Percentiles rank a stretch among this genome's conserved stretches.
These are phyloP conservation scores for Dendrobium nobile DNA, from an alignment of 106 monocot genomes.

Conservation along the genomic window DNA sequence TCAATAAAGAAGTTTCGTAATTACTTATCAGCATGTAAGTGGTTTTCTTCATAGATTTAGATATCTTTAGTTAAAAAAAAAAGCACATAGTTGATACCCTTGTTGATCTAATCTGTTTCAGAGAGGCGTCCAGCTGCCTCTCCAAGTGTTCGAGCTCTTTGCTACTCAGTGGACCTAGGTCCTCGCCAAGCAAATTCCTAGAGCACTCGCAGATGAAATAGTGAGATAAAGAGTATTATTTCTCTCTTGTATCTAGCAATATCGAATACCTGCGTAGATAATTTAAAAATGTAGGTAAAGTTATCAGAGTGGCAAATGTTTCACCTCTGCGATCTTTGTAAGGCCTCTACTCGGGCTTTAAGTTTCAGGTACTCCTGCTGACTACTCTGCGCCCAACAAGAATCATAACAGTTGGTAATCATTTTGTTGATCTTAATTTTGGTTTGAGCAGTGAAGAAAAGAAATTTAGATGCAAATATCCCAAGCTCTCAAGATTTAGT, in stretches of 20 bases:
- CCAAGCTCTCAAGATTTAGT: too few relatives aligned
- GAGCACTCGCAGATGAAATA: neutral
- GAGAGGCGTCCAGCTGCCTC: slow-evolving; percentile 18
- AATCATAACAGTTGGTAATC: neutral
- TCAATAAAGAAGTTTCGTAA: neutral
- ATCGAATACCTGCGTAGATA: neutral
- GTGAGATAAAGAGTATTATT: neutral
- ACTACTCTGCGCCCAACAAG: slow-evolving; percentile 14
- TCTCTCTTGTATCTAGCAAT: too few relatives aligned
- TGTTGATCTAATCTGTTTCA: slow-evolving; percentile 24
- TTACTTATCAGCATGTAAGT: neutral
- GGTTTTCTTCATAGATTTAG: neutral
- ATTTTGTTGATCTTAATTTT: neutral
- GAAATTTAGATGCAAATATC: too few relatives aligned
- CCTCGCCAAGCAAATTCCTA: slow-evolving; percentile 22
- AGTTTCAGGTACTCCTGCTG: slow-evolving; percentile 34
- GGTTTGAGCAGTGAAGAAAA: too few relatives aligned
- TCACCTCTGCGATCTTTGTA: slow-evolving; percentile 30
- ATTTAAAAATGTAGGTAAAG: neutral
- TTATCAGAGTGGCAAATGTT: neutral
- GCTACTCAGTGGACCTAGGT: slow-evolving; percentile 18
- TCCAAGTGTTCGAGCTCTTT: slow-evolving; percentile 24
- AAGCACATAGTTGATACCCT: neutral
- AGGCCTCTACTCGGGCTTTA: slow-evolving; percentile 27
- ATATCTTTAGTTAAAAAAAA: neutral